A percentile compares a stretch with the other conserved stretches of the same genome.
These are phyloP conservation scores for Breviolum minutum DNA, from an alignment of 73 alveolate genomes.

Conservation along the genomic window DNA sequence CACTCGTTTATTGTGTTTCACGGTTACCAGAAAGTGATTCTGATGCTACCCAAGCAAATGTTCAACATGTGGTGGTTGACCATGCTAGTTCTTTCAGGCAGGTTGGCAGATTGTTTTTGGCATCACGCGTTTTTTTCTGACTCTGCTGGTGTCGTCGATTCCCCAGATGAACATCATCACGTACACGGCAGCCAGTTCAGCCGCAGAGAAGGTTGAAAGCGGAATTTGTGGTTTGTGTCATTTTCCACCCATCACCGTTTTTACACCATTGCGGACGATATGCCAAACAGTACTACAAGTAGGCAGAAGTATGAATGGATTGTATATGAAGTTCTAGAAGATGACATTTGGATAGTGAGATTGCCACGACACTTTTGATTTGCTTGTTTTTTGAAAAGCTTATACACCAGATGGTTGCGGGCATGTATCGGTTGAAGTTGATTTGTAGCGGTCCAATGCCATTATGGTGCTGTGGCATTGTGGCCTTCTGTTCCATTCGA, in stretches of 20 bases:
- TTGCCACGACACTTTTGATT: background rate
- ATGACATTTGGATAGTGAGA: background rate
- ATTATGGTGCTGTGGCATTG: too few relatives aligned
- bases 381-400: too few relatives aligned
- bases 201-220: background rate
- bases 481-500: too few relatives aligned
- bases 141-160: background rate
- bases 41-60: too few relatives aligned
- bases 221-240: background rate
- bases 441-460: too few relatives aligned
- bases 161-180: constrained; percentile 51
- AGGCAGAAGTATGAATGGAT: background rate
- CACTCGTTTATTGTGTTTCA: too few relatives aligned
- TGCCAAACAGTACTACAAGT: background rate
- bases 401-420: too few relatives aligned
- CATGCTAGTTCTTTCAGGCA: too few relatives aligned
- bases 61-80: too few relatives aligned
- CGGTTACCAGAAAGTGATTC: too few relatives aligned
- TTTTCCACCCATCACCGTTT: background rate
- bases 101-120: too few relatives aligned
- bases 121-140: background rate
- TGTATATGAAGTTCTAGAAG: background rate
- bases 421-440: too few relatives aligned
- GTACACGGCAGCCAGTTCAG: constrained; percentile 31
- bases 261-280: background rate